Conservation (phyloP, 495 filamentous ascomycete genomes). For the Aspergillus biplanus region DNA sequence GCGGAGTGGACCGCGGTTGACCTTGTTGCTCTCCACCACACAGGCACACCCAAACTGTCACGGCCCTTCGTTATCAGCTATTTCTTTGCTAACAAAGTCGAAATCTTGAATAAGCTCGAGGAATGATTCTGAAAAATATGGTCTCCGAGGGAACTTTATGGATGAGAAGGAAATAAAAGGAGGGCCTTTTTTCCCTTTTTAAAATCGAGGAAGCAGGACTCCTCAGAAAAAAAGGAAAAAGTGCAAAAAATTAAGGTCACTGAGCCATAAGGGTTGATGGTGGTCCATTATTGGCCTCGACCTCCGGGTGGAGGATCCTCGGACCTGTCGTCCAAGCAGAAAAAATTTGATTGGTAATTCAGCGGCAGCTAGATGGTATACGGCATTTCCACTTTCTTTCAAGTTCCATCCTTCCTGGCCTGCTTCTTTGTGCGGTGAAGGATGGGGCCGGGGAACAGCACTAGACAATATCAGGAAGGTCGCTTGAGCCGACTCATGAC, state of each 20-base stretch:
- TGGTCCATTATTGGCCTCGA: conserved; percentile 14
- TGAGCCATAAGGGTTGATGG: neutral
- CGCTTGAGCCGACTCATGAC: conserved; percentile 10
- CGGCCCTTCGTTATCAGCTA: neutral
- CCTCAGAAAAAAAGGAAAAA: neutral
- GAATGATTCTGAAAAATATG: neutral
- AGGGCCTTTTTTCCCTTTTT: neutral
- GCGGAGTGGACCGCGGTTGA: conserved; percentile 27
- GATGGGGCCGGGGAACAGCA: conserved; percentile 12
- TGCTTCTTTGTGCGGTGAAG: neutral
- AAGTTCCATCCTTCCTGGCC: neutral
- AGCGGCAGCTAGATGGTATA: neutral
- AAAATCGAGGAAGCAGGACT: no score
- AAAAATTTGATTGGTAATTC: conserved; percentile 18
- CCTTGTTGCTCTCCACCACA: conserved; percentile 20
- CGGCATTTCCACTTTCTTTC: conserved; percentile 9
- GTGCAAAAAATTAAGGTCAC: neutral
- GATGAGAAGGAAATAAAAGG: neutral
- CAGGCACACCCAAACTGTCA: neutral
- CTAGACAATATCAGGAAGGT: conserved; percentile 28
- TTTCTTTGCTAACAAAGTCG: neutral
- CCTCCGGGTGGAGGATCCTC: conserved; percentile 13
- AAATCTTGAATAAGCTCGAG: no score
- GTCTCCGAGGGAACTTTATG: neutral
- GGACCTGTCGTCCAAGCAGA: conserved; percentile 11